Percentiles rank a stretch among this genome's conserved stretches.
These are phyloP conservation scores for Hirsutella rhossiliensis DNA, from an alignment of 2,329 filamentous ascomycete genomes.

Conservation along the genomic window DNA sequence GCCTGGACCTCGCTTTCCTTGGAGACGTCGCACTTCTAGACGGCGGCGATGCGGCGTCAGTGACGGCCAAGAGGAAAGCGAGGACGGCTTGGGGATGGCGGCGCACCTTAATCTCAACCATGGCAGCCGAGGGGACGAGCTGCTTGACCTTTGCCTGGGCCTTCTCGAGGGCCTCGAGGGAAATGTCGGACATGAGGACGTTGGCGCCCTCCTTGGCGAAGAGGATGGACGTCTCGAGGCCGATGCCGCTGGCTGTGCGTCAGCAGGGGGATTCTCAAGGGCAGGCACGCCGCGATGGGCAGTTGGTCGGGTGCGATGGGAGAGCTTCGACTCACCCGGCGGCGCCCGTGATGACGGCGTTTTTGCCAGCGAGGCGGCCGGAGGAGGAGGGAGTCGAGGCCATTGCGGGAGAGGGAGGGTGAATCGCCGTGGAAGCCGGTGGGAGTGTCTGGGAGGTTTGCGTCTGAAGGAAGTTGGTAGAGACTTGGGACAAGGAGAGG, in stretches of 20 bases:
- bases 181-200: constrained; percentile 79
- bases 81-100: too few relatives aligned
- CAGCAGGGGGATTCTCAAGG: too few relatives aligned
- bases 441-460: too few relatives aligned
- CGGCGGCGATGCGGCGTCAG: too few relatives aligned
- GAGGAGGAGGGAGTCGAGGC: constrained; percentile 14
- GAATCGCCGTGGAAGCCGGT: too few relatives aligned
- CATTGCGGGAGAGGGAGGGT: too few relatives aligned
- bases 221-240: constrained; percentile 81
- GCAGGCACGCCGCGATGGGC: too few relatives aligned
- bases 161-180: constrained; percentile 62
- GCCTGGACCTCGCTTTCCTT: constrained; percentile 70
- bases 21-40: constrained; percentile 57
- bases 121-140: constrained; percentile 48
- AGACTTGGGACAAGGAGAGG: too few relatives aligned
- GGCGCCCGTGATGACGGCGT: constrained; percentile 68
- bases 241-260: constrained; percentile 59
- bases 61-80: too few relatives aligned
- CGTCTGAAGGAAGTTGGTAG: too few relatives aligned
- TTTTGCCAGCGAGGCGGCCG: constrained; percentile 47
- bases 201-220: constrained; percentile 82
- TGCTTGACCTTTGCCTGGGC: constrained; percentile 64
- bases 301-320: neutral
- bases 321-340: constrained; percentile 54
- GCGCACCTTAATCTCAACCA: constrained; percentile 46